Percentiles rank a stretch among this genome's conserved stretches.
phyloP scores from a whole-genome alignment of 2,329 filamentous ascomycete species.

The Fusarium ramigenum region DNA sequence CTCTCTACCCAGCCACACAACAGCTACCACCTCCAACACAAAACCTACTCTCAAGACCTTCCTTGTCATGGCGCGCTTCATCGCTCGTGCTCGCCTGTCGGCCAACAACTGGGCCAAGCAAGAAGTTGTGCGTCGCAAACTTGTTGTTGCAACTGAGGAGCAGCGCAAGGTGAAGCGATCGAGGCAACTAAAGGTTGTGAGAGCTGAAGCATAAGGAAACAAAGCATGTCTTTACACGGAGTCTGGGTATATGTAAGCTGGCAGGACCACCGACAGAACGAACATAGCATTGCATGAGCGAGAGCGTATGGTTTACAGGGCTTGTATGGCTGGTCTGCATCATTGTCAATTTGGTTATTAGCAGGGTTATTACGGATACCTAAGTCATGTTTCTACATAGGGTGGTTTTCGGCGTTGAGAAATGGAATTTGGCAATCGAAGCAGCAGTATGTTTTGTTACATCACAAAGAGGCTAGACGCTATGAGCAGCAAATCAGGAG shows the following conservation, averaged over 20 bases:
- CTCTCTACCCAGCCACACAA: slow-evolving; percentile 41
- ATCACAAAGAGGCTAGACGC: slow-evolving; percentile 2
- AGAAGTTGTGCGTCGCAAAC: slow-evolving; percentile 58
- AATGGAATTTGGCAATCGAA: background rate
- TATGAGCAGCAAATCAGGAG: slow-evolving; percentile 21
- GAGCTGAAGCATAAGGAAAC: slow-evolving; percentile 45
- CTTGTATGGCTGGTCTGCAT: slow-evolving; percentile 6
- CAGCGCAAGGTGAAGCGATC: slow-evolving; percentile 57
- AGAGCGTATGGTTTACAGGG: background rate
- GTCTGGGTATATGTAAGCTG: background rate
- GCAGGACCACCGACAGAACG: background rate
- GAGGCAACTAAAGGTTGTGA: slow-evolving; percentile 52
- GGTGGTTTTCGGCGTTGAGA: slow-evolving; percentile 18
- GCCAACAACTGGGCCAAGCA: slow-evolving; percentile 62
- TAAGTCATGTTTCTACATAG: slow-evolving; percentile 1
- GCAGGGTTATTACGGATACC: slow-evolving; percentile 31
- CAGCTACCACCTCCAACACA: slow-evolving; percentile 9
- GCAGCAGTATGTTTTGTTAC: background rate
- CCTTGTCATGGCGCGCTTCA: slow-evolving; percentile 60
- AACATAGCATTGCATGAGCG: slow-evolving; percentile 20
- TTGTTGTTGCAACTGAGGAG: slow-evolving; percentile 60
- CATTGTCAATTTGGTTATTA: slow-evolving; percentile 22
- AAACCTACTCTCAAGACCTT: slow-evolving; percentile 55
- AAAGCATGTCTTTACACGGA: background rate
- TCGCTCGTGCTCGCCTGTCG: slow-evolving; percentile 60